Percentiles rank a stretch among this genome's conserved stretches.
Evolutionary conservation across 495 filamentous ascomycete species (phyloP).

Genomic region (Amorphotheca resinae): DNA sequence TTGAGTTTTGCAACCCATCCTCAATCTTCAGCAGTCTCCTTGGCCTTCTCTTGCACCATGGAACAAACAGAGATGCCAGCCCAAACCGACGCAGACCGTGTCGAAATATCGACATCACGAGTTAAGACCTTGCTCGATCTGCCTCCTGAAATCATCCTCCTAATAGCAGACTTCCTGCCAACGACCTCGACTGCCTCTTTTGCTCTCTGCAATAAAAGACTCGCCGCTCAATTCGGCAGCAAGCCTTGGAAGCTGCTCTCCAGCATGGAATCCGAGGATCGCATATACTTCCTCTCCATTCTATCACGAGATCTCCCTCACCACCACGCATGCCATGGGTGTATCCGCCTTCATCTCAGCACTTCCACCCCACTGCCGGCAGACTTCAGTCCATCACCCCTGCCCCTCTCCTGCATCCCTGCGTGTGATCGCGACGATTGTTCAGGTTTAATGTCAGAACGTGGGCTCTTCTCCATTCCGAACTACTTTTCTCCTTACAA

Average conservation of each 20-base stretch:
- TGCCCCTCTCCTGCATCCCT: too few relatives aligned
- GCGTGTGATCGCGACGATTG: too few relatives aligned
- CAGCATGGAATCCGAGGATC: slow-evolving; percentile 3
- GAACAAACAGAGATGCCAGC: too few relatives aligned
- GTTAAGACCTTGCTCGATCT: too few relatives aligned
- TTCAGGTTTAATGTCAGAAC: too few relatives aligned
- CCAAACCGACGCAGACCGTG: too few relatives aligned
- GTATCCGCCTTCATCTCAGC: slow-evolving; percentile 15
- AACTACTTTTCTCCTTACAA: slow-evolving; percentile 10
- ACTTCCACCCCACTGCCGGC: slow-evolving; percentile 4
- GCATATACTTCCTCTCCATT: slow-evolving; percentile 9
- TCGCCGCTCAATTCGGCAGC: slow-evolving; percentile 2
- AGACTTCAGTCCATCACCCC: slow-evolving; percentile 3
- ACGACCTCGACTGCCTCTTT: slow-evolving; percentile 9
- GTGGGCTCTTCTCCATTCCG: slow-evolving; percentile 5
- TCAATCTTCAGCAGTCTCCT: too few relatives aligned
- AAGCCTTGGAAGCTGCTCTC: slow-evolving; percentile 6
- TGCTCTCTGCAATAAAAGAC: slow-evolving; percentile 10
- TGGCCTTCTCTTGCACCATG: too few relatives aligned
- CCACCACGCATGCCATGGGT: slow-evolving; percentile 15
- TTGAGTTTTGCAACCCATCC: too few relatives aligned
- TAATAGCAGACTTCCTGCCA: slow-evolving; percentile 5
- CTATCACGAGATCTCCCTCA: slow-evolving; percentile 14
- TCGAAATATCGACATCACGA: too few relatives aligned
- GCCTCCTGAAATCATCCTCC: slow-evolving; percentile 9